Base-by-base conservation (phyloP, 805 yeast species). In the Pichia occidentalis region DNA sequence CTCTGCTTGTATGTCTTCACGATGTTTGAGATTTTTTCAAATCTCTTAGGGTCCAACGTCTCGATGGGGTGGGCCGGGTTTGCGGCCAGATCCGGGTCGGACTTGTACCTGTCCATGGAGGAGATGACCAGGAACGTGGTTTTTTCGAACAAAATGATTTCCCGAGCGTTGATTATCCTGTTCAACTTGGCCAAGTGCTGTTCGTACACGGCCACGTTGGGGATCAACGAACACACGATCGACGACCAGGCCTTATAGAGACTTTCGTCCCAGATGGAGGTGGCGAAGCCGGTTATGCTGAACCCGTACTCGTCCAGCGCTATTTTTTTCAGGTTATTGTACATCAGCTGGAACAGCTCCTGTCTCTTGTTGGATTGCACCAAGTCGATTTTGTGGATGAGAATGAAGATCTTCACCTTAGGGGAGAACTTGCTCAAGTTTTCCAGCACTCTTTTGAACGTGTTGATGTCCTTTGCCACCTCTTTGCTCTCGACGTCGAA, bases 191-290 rank as follows among this genome's bases (percentile, higher is more conserved):
- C 63, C 43, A 92, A 66, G 54, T 85, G 82, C 41, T 73, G 73
- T 58, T 90, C 90, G 53, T 86, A 83, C 12, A 77, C 63, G 26
- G 75, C 70, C 74, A 90, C 88, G 53, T 92, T 90, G 11, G 98
- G 97, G 40, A 92, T 90, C 48, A 92, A 68, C 2, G 96, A 83
- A 54, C 97, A 88, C 24, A 92, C 97, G 43, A 92, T 90, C 34
- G 80, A 84, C 3, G 95, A 85, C 98, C 98, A 92, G 1, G 98
- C 98, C 58, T 84, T 88, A 59, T 90, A 92, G 42, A 90, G 66
- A 53, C 90, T 78, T 59, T 90, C 97, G 62, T 90, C 97, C 97
- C 97, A 90, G 40, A 90, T 90, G 1, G 95, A 85, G 0, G 97
- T 92, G 5, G 96, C 90, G 56, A 87, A 90, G 2, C 97, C 97